Conservation (phyloP, 768 basidiomycete species). For the Tylopilus subfusipes region DNA sequence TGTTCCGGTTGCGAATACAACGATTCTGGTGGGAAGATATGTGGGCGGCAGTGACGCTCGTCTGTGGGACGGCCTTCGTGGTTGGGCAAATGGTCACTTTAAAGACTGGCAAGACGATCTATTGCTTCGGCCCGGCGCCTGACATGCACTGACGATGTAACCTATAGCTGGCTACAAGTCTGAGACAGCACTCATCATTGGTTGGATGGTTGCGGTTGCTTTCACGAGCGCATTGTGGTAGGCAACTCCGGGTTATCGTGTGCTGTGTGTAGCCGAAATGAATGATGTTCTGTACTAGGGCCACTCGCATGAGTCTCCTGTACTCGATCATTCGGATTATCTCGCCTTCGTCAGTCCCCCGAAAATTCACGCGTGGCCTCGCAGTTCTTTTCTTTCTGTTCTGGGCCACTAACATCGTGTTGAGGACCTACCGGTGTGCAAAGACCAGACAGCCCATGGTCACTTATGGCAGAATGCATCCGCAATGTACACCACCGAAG, state of each 20-base stretch:
- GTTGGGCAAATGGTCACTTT: background rate
- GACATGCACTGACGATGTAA: background rate
- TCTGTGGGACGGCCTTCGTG: background rate
- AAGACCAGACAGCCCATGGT: too few species aligned
- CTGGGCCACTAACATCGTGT: background rate
- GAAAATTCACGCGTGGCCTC: background rate
- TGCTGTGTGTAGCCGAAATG: background rate
- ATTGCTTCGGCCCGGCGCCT: background rate
- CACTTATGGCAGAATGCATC: background rate
- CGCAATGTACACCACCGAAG: background rate
- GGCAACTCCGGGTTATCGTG: background rate
- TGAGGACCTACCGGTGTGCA: background rate
- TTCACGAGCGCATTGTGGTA: background rate
- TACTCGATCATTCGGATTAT: background rate
- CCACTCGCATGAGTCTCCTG: background rate
- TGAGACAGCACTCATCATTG: background rate
- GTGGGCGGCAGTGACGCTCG: constrained; percentile 16
- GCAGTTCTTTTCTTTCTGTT: background rate
- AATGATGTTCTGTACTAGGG: background rate
- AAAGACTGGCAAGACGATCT: background rate
- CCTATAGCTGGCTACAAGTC: background rate
- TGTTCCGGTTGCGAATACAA: constrained; percentile 13
- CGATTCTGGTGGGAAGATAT: constrained; percentile 25
- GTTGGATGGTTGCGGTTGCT: background rate
- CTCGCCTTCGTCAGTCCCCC: background rate